Percentiles rank a stretch among this genome's conserved stretches.
Evolutionary conservation across 2,329 filamentous ascomycete species (phyloP).

Genomic region (Claviceps maximensis): DNA sequence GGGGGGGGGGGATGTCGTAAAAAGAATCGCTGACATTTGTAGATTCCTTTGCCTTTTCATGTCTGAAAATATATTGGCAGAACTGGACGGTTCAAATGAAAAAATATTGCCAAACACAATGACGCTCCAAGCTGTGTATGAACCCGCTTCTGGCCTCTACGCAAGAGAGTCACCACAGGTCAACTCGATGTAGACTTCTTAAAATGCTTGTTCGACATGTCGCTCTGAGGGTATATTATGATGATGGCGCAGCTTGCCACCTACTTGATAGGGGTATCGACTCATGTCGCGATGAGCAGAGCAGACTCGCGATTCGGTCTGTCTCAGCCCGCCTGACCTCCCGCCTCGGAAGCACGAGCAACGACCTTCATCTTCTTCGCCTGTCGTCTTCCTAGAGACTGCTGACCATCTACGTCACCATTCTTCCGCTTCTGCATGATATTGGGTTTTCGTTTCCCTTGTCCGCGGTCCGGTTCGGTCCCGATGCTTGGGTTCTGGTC

Average conservation of each 20-base stretch:
- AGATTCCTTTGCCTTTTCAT: neutral
- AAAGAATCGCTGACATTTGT: neutral
- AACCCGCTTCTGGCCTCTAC: too few species aligned
- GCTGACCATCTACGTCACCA: conserved; percentile 18
- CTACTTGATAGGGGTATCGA: neutral
- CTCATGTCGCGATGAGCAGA: neutral
- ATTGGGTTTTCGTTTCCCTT: conserved; percentile 14
- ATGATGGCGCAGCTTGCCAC: neutral
- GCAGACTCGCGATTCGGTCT: neutral
- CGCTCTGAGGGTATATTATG: neutral
- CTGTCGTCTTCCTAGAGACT: conserved; percentile 37
- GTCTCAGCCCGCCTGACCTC: neutral
- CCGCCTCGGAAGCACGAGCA: conserved; percentile 21
- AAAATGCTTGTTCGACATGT: neutral
- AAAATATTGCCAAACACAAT: too few species aligned
- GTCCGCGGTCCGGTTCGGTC: conserved; percentile 9
- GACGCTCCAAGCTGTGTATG: too few species aligned
- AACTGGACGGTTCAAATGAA: neutral
- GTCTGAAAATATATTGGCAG: neutral
- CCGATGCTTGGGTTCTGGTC: neutral
- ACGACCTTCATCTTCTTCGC: conserved; percentile 43
- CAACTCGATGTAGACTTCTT: neutral
- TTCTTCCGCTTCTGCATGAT: conserved; percentile 33
- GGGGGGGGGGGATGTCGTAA: too few species aligned
- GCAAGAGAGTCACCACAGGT: neutral